A percentile compares a stretch with the other conserved stretches of the same genome.
These are phyloP conservation scores for Fusarium sp. DNA, from an alignment of 2,329 filamentous ascomycete species.

Conservation along the genomic window DNA sequence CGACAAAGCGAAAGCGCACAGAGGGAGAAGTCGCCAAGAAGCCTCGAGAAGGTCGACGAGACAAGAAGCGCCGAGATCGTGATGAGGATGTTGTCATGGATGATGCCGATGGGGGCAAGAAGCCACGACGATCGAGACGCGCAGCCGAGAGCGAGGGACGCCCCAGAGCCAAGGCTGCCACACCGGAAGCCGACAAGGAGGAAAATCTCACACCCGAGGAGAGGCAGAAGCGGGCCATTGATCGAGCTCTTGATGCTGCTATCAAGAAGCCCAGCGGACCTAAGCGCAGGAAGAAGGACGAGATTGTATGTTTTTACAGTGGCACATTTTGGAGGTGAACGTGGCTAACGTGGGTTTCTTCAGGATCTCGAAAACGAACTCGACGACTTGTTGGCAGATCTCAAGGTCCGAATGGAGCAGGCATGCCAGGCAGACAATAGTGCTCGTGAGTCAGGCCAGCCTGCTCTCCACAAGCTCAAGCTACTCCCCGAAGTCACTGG, in stretches of 20 bases:
- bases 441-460: slow-evolving; percentile 81
- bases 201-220: slow-evolving; percentile 87
- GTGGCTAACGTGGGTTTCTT: slow-evolving; percentile 32
- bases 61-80: slow-evolving; percentile 69
- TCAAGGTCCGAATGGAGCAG: slow-evolving; percentile 90
- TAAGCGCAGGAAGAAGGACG: slow-evolving; percentile 85
- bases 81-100: slow-evolving; percentile 63
- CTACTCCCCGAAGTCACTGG: slow-evolving; percentile 91
- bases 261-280: slow-evolving; percentile 78
- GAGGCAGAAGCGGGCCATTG: slow-evolving; percentile 83
- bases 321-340: not conserved
- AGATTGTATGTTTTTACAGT: slow-evolving; percentile 73
- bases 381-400: slow-evolving; percentile 87
- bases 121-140: slow-evolving; percentile 62
- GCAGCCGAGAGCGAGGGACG: slow-evolving; percentile 58
- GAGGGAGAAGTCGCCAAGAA: slow-evolving; percentile 76
- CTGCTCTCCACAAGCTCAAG: slow-evolving; percentile 92
- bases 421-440: slow-evolving; percentile 89
- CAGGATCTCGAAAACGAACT: slow-evolving; percentile 91
- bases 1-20: slow-evolving; percentile 72
- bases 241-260: slow-evolving; percentile 88
- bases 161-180: slow-evolving; percentile 56
- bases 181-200: slow-evolving; percentile 76
- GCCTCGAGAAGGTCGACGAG: slow-evolving; percentile 78
- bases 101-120: slow-evolving; percentile 59